These are phyloP conservation scores for Filobasidium uniguttulatum DNA, from an alignment of 1,284 basidiomycete genomes.

Conservation along the genomic window DNA sequence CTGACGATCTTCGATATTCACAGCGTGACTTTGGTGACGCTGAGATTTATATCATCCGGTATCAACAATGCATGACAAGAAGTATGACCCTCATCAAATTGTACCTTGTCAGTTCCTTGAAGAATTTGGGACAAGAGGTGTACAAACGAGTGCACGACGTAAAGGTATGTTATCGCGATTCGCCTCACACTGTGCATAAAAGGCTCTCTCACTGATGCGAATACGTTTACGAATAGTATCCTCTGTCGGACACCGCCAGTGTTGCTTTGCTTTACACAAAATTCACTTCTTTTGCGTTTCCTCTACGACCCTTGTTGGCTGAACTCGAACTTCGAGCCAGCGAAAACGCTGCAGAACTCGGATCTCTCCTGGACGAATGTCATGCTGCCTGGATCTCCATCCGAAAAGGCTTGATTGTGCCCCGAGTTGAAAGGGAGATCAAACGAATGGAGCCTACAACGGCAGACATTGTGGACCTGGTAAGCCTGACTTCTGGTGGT, in stretches of 20 bases:
- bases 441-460: conserved; percentile 57
- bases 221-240: conserved; percentile 41
- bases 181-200: background rate
- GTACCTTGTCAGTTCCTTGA: conserved; percentile 72
- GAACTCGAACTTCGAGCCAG: conserved; percentile 67
- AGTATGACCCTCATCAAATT: conserved; percentile 93
- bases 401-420: conserved; percentile 55
- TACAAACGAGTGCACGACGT: conserved; percentile 58
- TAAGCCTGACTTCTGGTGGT: conserved; percentile 33
- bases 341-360: conserved; percentile 55
- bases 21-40: conserved; percentile 80
- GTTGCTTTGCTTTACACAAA: conserved; percentile 77
- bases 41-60: conserved; percentile 77
- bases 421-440: conserved; percentile 62
- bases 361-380: conserved; percentile 64
- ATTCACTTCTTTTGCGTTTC: conserved; percentile 56
- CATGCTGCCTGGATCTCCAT: conserved; percentile 64
- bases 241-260: conserved; percentile 65
- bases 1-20: background rate
- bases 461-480: conserved; percentile 73
- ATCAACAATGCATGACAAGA: conserved; percentile 88
- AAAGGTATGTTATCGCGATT: conserved; percentile 17
- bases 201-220: background rate
- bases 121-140: conserved; percentile 59
- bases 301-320: conserved; percentile 58